Evolutionary conservation across 129 eudicot species (phyloP), one percentile per base, ranked within the genome.

Genomic region (Cynara cardunculus): DNA sequence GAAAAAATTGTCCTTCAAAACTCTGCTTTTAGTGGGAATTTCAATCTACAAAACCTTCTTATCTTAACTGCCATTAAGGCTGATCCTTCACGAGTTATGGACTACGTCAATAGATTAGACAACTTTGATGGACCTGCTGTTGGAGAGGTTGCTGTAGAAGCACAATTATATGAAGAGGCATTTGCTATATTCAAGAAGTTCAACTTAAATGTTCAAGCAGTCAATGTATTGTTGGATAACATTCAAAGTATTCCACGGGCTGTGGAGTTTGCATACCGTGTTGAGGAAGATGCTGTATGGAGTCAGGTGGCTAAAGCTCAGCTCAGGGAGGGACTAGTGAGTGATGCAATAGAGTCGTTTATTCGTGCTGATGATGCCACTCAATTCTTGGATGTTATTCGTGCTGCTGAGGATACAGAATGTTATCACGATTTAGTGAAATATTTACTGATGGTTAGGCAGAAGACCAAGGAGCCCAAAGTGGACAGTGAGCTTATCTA

Each of bases 281-380:
- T 94, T 71, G 98, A 94, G 81, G 98, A 94, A 84, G 97, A 94
- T 90, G 92, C 96, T 75, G 98, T 94, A 32, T 94, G 98, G 98
- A 94, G 98, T 75, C 98, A 94, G 85, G 98, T 94, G 76, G 98
- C 94, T 35, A 94, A 88, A 87, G 98, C 97, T 87, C 98, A 92
- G 83, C 89, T 94, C 34, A 89, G 91, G 69, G 94, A 89, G 13
- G 98, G 98, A 76, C 59, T 94, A 56, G 94, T 94, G 6, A 90
- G 98, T 53, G 97, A 94, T 83, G 98, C 98, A n/a, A 94, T 94
- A 35, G 98, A 94, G 79, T 94, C 98, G 14, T 94, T 94, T 76
- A 94, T 94, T 35, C 94, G 94, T 39, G 98, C 98, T 25, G 98
- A 92, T 73, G 98, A 94, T 87, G 90, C 96, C 62, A 92, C 97